Evolutionary conservation across 2,329 filamentous ascomycete genomes (phyloP).

Genomic region (Talaromyces atroroseus): DNA sequence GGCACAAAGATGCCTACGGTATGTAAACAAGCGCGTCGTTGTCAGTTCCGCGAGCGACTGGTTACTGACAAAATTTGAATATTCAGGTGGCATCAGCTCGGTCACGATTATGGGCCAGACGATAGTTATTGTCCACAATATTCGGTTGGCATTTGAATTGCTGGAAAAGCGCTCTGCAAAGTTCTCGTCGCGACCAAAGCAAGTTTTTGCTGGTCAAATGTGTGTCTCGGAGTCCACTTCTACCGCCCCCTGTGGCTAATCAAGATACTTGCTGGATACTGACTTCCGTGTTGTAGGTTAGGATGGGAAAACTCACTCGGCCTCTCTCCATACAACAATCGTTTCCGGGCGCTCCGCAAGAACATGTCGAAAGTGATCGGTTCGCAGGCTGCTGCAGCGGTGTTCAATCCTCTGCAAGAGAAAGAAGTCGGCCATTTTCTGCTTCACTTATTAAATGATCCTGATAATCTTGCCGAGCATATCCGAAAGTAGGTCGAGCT

Average conservation of each 20-base stretch:
- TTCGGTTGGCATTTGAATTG: conserved; percentile 27
- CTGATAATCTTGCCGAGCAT: conserved; percentile 35
- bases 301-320: conserved; percentile 37
- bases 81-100: conserved; percentile 33
- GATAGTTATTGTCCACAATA: conserved; percentile 34
- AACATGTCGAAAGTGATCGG: conserved; percentile 43
- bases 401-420: conserved; percentile 42
- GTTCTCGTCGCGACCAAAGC: conserved; percentile 28
- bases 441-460: conserved; percentile 37
- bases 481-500: conserved; percentile 36
- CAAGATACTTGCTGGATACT: background rate
- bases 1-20: conserved; percentile 41
- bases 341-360: conserved; percentile 41
- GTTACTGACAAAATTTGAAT: conserved; percentile 18
- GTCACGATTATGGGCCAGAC: conserved; percentile 33
- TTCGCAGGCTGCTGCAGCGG: conserved; percentile 33
- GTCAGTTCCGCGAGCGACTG: background rate
- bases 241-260: too few relatives aligned
- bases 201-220: conserved; percentile 34
- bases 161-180: conserved; percentile 28
- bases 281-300: conserved; percentile 19
- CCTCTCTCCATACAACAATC: conserved; percentile 32
- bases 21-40: background rate
- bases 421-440: conserved; percentile 42
- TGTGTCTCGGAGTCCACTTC: conserved; percentile 15